These are phyloP conservation scores for Zanthoxylum bungeanum DNA, from an alignment of 345 rosid species.

Conservation along the genomic window DNA sequence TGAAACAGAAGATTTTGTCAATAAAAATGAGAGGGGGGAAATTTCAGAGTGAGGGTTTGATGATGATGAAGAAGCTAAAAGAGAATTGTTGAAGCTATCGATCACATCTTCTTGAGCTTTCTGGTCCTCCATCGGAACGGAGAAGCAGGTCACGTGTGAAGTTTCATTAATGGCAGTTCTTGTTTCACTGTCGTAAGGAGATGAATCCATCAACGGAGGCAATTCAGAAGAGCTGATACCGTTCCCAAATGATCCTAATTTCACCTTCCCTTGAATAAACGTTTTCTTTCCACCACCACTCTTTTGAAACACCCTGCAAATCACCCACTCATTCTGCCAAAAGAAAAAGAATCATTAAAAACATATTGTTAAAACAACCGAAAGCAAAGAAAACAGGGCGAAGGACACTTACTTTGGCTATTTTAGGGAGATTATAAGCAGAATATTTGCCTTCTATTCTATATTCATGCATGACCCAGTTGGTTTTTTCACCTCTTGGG, in stretches of 20 bases:
- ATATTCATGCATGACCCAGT: conserved; percentile 88
- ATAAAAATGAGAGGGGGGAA: conserved; percentile 24
- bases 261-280: conserved; percentile 36
- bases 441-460: conserved; percentile 73
- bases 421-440: conserved; percentile 46
- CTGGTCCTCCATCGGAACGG: conserved; percentile 47
- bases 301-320: conserved; percentile 70
- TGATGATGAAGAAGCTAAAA: conserved; percentile 32
- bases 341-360: background rate
- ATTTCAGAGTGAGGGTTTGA: conserved; percentile 16
- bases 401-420: conserved; percentile 40
- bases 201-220: conserved; percentile 67
- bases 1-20: conserved; percentile 21
- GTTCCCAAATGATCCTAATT: conserved; percentile 26
- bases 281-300: conserved; percentile 49
- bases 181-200: conserved; percentile 27
- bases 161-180: conserved; percentile 20
- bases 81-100: conserved; percentile 24
- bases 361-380: background rate
- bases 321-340: conserved; percentile 78
- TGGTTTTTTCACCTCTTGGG: conserved; percentile 69
- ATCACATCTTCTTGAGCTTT: conserved; percentile 29
- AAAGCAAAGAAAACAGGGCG: background rate
- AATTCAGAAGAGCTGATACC: conserved; percentile 26
- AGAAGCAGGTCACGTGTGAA: conserved; percentile 87